Conservation (phyloP, 1,284 basidiomycete genomes). For the Dichomitus squalens region DNA sequence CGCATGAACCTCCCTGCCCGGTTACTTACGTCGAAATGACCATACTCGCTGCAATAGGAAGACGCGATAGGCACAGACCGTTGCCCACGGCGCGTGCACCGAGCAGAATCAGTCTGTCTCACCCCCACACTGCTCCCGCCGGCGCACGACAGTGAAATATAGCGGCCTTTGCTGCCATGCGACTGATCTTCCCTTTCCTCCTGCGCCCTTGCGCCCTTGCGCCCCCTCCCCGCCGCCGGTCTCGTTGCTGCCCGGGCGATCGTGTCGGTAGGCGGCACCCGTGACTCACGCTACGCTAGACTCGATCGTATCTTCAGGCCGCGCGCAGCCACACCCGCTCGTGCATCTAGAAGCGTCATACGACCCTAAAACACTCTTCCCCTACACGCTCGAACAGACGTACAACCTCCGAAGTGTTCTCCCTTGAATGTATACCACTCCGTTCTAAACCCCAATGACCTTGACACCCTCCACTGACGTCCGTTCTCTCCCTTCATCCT, state of each 20-base stretch:
- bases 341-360: slow-evolving; percentile 5
- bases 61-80: slow-evolving; percentile 14
- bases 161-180: neutral
- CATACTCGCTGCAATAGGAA: slow-evolving; percentile 12
- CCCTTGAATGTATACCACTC: slow-evolving; percentile 14
- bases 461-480: neutral
- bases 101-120: slow-evolving; percentile 1
- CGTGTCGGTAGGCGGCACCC: slow-evolving; percentile 18
- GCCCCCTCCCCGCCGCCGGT: neutral
- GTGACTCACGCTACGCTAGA: slow-evolving; percentile 10
- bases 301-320: slow-evolving; percentile 13
- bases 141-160: slow-evolving; percentile 11
- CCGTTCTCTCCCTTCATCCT: slow-evolving; percentile 4
- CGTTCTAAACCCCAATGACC: slow-evolving; percentile 17
- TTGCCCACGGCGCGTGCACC: neutral
- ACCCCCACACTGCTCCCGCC: slow-evolving; percentile 13
- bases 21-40: slow-evolving; percentile 23
- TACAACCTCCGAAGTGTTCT: neutral
- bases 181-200: neutral
- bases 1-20: slow-evolving; percentile 6
- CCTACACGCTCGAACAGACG: neutral
- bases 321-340: slow-evolving; percentile 1
- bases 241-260: slow-evolving; percentile 5
- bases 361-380: slow-evolving; percentile 8
- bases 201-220: neutral